Conservation (phyloP, 106 monocot genomes). For the Platanthera guangdongensis region DNA sequence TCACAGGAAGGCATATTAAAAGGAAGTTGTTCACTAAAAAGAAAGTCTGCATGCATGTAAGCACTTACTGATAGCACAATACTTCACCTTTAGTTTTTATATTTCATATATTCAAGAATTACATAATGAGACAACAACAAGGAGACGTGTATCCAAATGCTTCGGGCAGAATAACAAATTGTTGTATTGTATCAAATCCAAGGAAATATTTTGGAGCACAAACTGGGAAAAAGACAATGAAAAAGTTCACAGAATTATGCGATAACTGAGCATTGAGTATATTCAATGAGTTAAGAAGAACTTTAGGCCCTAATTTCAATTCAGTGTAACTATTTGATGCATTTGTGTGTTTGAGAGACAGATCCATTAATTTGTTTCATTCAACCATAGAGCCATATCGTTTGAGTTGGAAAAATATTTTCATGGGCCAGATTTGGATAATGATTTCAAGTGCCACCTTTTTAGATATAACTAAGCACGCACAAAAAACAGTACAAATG, state of each 20-base stretch:
- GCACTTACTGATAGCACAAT: neutral
- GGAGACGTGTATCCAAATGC: neutral
- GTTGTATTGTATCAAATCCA: too few species aligned
- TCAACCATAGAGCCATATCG: neutral
- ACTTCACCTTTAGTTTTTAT: neutral
- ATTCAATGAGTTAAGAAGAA: too few species aligned
- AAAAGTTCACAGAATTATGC: too few species aligned
- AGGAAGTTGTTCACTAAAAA: neutral
- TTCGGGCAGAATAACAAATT: neutral
- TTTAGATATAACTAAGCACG: too few species aligned
- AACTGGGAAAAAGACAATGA: too few species aligned
- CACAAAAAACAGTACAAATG: too few species aligned
- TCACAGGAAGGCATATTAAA: neutral
- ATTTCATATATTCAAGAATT: neutral
- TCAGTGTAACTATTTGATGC: neutral
- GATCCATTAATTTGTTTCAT: neutral
- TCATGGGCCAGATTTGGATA: neutral
- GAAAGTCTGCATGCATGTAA: neutral
- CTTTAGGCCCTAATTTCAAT: neutral
- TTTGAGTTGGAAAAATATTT: neutral
- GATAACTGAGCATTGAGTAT: too few species aligned
- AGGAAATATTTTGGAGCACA: too few species aligned
- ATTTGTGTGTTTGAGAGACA: neutral
- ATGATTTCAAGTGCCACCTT: too few species aligned
- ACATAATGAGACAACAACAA: neutral